Evolutionary conservation across 345 rosid species (phyloP), one percentile per base, ranked within the genome.

Genomic region (Eutrema yunnanense): DNA sequence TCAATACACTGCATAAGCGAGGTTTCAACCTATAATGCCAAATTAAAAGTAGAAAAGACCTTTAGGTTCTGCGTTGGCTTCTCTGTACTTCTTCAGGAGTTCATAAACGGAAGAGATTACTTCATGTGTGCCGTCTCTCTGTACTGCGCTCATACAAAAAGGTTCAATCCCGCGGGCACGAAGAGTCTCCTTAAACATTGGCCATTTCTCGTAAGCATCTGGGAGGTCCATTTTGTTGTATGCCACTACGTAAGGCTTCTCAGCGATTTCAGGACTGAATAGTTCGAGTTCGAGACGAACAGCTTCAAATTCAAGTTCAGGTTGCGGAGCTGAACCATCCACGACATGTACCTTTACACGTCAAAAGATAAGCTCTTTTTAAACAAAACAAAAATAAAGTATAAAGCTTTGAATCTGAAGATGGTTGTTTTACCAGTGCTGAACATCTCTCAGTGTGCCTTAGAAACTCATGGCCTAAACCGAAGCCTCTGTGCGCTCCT

Each of bases 391-490:
- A 26, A 13, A 43, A 58, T 16, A 10, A 46, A 51, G 58, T 41
- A 12, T 2, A 58, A 19, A 51, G 43, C 6, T 61, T 61, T 29
- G 54, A 12, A 42, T 12, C 58, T 12, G 37, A 72, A 81, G 75
- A 59, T 41, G 26, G 43, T 86, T 38, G 47, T 19, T 62, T 62
- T 76, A 91, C 97, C 98, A 91, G 82, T 55, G 92, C 87, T 74
- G 98, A 94, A 76, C 97, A 89, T 86, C 98, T 86, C 79, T 91
- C 98, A 32, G 96, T 89, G 82, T 94, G 96, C 37, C 96, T 73
- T 42, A 94, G 83, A 80, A 91, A 91, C 82, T 91, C 96, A 34
- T 86, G 96, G 77, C 98, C 98, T 72, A 94, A 82, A 78, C 96
- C 98, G 64, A 88, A 94, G 59, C 96, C 97, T 76, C 81, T 75